phyloP scores from a whole-genome alignment of 2,329 filamentous ascomycete genomes.

The Stagonosporopsis rhizophila region DNA sequence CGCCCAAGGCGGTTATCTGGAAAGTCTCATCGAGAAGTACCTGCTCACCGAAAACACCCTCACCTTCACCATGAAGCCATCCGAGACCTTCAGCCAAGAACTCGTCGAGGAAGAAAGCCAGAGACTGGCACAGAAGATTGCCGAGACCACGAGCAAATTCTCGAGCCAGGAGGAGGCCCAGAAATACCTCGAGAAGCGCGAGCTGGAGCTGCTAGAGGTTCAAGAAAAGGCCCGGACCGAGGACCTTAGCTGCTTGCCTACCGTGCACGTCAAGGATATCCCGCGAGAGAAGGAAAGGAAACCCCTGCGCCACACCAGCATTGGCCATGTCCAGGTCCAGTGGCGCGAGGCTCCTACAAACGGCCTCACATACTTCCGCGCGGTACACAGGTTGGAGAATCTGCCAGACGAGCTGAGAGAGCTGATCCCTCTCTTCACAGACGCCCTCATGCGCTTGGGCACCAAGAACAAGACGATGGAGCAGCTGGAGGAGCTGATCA shows the following conservation, averaged over 20 bases:
- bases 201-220: conserved; percentile 79
- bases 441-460: conserved; percentile 90
- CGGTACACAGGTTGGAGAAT: conserved; percentile 78
- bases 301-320: conserved; percentile 63
- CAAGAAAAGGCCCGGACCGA: conserved; percentile 85
- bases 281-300: conserved; percentile 79
- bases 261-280: conserved; percentile 88
- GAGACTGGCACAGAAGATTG: conserved; percentile 77
- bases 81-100: conserved; percentile 74
- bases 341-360: conserved; percentile 96
- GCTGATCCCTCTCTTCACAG: conserved; percentile 87
- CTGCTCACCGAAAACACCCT: conserved; percentile 85
- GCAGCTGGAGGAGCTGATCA: conserved; percentile 93
- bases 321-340: conserved; percentile 74
- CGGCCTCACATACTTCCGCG: conserved; percentile 93
- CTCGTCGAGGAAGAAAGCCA: conserved; percentile 78
- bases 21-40: conserved; percentile 86
- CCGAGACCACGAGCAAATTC: conserved; percentile 70
- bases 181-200: conserved; percentile 75
- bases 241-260: conserved; percentile 86
- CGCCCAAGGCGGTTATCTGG: conserved; percentile 79
- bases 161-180: conserved; percentile 75
- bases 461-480: conserved; percentile 90
- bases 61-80: conserved; percentile 94
- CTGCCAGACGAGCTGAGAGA: conserved; percentile 84